phyloP scores from a whole-genome alignment of 306 rosid species.

The apple (Malus domestica) region ASM211411v1 NC_041805.1:32300501-32301000 shows the following conservation, averaged over 20 bases:
- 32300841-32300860: background rate
- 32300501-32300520: constrained; percentile 28
- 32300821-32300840: background rate
- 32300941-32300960: too few species aligned
- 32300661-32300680: constrained; percentile 34
- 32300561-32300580: background rate
- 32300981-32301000: too few species aligned
- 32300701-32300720: constrained; percentile 20
- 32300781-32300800: background rate
- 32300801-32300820: background rate
- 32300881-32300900: constrained; percentile 22
- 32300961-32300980: too few species aligned
- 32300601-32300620: constrained; percentile 15
- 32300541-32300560: constrained; percentile 12
- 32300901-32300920: constrained; percentile 29
- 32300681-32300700: constrained; percentile 31
- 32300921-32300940: background rate
- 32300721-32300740: background rate
- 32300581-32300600: background rate
- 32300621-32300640: constrained; percentile 18
- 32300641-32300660: constrained; percentile 28
- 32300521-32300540: constrained; percentile 24
- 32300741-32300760: background rate
- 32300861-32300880: background rate
- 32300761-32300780: background rate